Base-by-base conservation (phyloP, 176 grass and related monocot genomes). In the Puccinellia tenuiflora region DNA sequence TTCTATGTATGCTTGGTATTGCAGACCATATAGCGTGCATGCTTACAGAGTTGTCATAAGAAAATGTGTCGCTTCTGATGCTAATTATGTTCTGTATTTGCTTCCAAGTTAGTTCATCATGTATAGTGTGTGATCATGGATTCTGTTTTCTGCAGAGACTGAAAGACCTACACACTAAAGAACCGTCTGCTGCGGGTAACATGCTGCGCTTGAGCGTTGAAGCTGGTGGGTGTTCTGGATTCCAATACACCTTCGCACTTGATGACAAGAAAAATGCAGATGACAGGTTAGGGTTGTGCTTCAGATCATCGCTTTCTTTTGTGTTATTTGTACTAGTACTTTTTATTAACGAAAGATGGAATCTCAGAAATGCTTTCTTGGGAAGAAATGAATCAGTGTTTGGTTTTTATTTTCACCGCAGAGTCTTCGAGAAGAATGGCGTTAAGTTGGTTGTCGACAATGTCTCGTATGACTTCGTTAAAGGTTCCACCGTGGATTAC, bases 381-480 rank as follows among this genome's bases (percentile, higher is more conserved):
- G 17, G 25, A 51, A 21, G 28, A 9, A 51, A 51, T 31, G 45
- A 48, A 12, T 16, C 45, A 51, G 31, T 11, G 50, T 7, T 12
- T 63, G 52, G 20, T 46, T 55, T 25, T 77, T 28, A 4, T 64
- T 78, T 64, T 28, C 73, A 47, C 52, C 73, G 47, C 86, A 98
- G 96, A 85, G 21, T 95, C 13, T 98, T 93, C 80, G 96, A 98
- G 85, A 90, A 91, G 81, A 78, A 95, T 85, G 91, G 91, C 35
- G 85, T 93, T 47, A 91, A 91, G 76, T 77, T 98, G 77, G 89
- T 98, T 30, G 92, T 98, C 39, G 96, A 98, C 77, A 84, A 86
- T 65, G 82, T 93, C 50, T 98, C 96, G 28, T 95, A 93, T 63
- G 96, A 98, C 61, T 98, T 98, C 70, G 91, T 98, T 31, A 95